These are phyloP conservation scores for Ceratobasidium sp. DNA, from an alignment of 1,284 basidiomycete species.

Conservation along the genomic window DNA sequence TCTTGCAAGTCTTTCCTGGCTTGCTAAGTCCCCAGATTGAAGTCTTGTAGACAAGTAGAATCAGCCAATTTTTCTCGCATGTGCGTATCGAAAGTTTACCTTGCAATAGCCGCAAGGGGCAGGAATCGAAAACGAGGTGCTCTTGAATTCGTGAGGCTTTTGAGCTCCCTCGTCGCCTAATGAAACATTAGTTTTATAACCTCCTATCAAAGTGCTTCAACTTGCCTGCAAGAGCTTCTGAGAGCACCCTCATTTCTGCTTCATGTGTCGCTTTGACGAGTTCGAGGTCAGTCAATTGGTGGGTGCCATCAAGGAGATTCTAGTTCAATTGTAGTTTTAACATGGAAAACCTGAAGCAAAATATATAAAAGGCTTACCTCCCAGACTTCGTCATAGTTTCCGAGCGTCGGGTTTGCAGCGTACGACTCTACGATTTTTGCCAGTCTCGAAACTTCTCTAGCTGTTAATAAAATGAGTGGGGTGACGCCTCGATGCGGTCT, in stretches of 20 bases:
- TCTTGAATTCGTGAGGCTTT: slow-evolving; percentile 79
- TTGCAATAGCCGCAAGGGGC: slow-evolving; percentile 82
- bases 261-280: slow-evolving; percentile 63
- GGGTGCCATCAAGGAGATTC: slow-evolving; percentile 70
- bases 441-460: slow-evolving; percentile 64
- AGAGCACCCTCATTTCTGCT: slow-evolving; percentile 68
- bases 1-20: slow-evolving; percentile 81
- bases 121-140: slow-evolving; percentile 82
- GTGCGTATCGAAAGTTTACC: slow-evolving; percentile 52
- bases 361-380: slow-evolving; percentile 58
- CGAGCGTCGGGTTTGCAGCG: slow-evolving; percentile 59
- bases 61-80: not conserved
- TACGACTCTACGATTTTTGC: slow-evolving; percentile 61
- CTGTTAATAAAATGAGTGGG: slow-evolving; percentile 50
- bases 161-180: slow-evolving; percentile 76
- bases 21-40: slow-evolving; percentile 86
- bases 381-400: slow-evolving; percentile 67
- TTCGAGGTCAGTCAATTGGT: slow-evolving; percentile 64
- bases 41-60: slow-evolving; percentile 54
- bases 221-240: slow-evolving; percentile 69
- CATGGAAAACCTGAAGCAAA: slow-evolving; percentile 1
- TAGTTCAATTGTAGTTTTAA: slow-evolving; percentile 46
- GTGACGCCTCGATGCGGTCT: slow-evolving; percentile 14
- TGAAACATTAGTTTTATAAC: slow-evolving; percentile 23
- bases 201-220: slow-evolving; percentile 26